These are phyloP conservation scores for Coelastrella sp. DNA, from an alignment of 139 green algal species.

Conservation along the genomic window DNA sequence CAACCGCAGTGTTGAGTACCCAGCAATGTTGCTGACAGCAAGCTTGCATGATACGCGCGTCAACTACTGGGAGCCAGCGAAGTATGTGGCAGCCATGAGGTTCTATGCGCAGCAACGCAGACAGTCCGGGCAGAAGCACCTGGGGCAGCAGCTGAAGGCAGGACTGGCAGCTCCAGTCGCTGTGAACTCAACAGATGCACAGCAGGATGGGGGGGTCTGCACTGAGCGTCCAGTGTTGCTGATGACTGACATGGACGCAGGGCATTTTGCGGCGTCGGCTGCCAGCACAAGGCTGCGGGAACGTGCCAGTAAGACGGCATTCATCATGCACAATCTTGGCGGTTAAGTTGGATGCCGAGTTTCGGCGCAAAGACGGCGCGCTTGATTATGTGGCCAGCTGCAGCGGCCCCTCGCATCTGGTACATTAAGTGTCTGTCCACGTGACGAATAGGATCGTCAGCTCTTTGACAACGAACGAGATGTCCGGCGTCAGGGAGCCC, in stretches of 20 bases:
- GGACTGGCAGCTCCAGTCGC: too few species aligned
- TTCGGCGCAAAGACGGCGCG: too few species aligned
- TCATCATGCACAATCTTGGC: constrained; percentile 65
- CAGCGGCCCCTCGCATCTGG: too few species aligned
- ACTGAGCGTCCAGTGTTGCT: constrained; percentile 62
- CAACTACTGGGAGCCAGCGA: constrained; percentile 55
- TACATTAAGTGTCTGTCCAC: too few species aligned
- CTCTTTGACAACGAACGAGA: too few species aligned
- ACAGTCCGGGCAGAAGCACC: not conserved
- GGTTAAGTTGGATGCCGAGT: too few species aligned
- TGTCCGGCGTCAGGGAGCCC: too few species aligned
- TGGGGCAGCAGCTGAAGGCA: not conserved
- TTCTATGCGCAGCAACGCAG: constrained; percentile 1
- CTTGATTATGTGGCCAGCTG: too few species aligned
- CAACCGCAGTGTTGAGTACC: not conserved
- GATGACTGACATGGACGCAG: constrained; percentile 68
- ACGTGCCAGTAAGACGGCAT: constrained; percentile 70
- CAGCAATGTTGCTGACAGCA: constrained; percentile 56
- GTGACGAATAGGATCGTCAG: too few species aligned
- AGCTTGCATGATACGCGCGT: constrained; percentile 59
- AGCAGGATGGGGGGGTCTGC: too few species aligned
- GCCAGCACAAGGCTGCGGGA: constrained; percentile 61
- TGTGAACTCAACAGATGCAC: too few species aligned
- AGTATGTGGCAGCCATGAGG: constrained; percentile 55
- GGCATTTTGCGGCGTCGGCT: constrained; percentile 77